Percentiles rank a stretch among this genome's conserved stretches.
Evolutionary conservation across 1,284 basidiomycete species (phyloP).

Genomic region (Ceratobasidium sp.): DNA sequence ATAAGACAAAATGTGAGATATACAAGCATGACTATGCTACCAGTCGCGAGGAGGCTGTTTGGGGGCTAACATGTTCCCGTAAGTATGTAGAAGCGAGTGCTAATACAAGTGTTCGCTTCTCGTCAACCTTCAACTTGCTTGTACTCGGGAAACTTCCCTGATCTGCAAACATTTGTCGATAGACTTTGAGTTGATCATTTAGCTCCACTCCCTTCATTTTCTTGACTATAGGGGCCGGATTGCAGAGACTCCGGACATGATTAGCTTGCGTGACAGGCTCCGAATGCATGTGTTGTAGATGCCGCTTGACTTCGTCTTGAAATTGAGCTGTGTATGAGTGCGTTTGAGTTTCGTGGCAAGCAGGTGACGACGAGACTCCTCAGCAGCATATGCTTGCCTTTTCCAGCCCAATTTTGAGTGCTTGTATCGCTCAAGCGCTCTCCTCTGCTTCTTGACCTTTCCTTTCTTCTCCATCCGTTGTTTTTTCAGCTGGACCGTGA

Average conservation of each 20-base stretch:
- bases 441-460: background rate
- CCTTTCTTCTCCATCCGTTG: background rate
- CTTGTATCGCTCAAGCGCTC: background rate
- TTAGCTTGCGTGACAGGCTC: constrained; percentile 10
- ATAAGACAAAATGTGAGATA: no score
- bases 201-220: no score
- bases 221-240: constrained; percentile 19
- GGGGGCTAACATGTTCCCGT: no score
- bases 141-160: no score
- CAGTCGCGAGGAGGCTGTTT: no score
- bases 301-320: background rate
- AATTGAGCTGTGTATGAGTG: background rate
- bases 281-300: background rate
- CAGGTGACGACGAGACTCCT: constrained; percentile 26
- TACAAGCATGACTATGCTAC: no score
- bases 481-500: background rate
- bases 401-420: background rate
- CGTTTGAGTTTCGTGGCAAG: background rate
- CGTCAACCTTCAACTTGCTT: no score
- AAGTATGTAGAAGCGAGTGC: no score
- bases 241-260: constrained; percentile 24
- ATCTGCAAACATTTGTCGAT: no score
- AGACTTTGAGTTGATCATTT: no score
- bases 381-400: constrained; percentile 4
- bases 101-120: no score